Evolutionary conservation across 1,139 yeast genomes (phyloP), one percentile per base, ranked within the genome.

Genomic region (Diutina mesorugosa): DNA sequence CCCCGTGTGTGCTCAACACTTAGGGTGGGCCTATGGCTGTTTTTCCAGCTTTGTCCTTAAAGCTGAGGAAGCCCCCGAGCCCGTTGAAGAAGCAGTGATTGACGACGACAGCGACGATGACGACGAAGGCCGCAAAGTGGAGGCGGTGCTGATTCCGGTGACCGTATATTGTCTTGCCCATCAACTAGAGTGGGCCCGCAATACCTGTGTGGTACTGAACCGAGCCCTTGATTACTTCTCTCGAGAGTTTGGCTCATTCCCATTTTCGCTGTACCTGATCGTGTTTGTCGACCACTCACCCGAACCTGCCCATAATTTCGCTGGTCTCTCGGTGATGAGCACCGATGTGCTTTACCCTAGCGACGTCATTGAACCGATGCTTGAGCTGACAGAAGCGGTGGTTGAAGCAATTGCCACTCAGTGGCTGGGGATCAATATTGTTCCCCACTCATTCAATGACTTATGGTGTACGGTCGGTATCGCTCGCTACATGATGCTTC

Each of bases 11-110:
- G 90, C 99, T 0, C 97, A 91, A 62, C 97, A 91, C 68, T 78
- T 95, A n/a, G 98, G 98, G 0, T 93, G 96, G 85, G 91, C 96
- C 0, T 80, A 90, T 2, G 99, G 99, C 0, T 85, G 96, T 5
- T 95, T 93, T 68, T 84, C 84, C 47, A 77, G 74, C 60, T 53
- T 56, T 8, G 62, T 59, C 14, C 55, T 61, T 26, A 56, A 50
- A 29, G 55, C 64, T 55, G 62, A 78, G 59, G 63, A 65, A 55
- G 64, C 71, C 6, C 72, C 72, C 2, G 75, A 72, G n/a, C 47
- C 47, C 3, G 26, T 45, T 4, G 47, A 45, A 9, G 47, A 45
- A 45, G 41, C 41, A 8, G 67, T 28, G 80, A 78, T 70, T 30
- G 76, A 72, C 16, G 79, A 75, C 10, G 75, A 72, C 2, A 30